Conservation (phyloP, 768 basidiomycete genomes). For the Xerocomus spinulosus region DNA sequence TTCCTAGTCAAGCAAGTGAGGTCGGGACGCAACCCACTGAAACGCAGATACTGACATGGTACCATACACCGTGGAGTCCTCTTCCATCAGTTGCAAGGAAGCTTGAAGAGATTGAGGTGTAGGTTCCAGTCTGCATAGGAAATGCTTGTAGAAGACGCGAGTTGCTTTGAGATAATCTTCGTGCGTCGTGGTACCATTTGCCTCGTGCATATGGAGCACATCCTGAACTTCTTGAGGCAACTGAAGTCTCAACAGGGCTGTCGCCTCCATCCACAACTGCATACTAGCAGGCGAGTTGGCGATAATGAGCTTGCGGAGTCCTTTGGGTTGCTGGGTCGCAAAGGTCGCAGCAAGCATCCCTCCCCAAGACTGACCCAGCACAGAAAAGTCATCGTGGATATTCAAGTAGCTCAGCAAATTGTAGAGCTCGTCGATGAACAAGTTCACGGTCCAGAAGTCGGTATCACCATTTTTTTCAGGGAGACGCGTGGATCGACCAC, state of each 20-base stretch:
- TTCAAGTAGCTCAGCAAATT: constrained; percentile 42
- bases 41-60: constrained; percentile 38
- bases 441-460: constrained; percentile 45
- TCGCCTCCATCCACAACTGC: constrained; percentile 37
- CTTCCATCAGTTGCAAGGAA: constrained; percentile 32
- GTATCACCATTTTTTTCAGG: constrained; percentile 41
- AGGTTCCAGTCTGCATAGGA: constrained; percentile 43
- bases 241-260: constrained; percentile 26
- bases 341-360: constrained; percentile 41
- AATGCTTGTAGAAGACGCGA: constrained; percentile 37
- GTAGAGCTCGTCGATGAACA: constrained; percentile 51
- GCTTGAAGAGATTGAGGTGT: constrained; percentile 37
- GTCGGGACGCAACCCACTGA: not conserved
- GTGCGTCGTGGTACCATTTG: constrained; percentile 37
- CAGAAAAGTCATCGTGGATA: constrained; percentile 39
- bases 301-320: constrained; percentile 45
- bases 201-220: constrained; percentile 42
- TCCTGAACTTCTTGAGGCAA: constrained; percentile 42
- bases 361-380: constrained; percentile 43
- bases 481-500: constrained; percentile 51
- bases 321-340: constrained; percentile 37
- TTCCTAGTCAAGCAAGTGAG: constrained; percentile 24
- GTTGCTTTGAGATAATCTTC: constrained; percentile 44
- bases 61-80: constrained; percentile 45
- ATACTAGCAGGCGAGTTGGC: constrained; percentile 43